Conservation (phyloP, 2,329 filamentous ascomycete species). For the Neonectria coccinea region DNA sequence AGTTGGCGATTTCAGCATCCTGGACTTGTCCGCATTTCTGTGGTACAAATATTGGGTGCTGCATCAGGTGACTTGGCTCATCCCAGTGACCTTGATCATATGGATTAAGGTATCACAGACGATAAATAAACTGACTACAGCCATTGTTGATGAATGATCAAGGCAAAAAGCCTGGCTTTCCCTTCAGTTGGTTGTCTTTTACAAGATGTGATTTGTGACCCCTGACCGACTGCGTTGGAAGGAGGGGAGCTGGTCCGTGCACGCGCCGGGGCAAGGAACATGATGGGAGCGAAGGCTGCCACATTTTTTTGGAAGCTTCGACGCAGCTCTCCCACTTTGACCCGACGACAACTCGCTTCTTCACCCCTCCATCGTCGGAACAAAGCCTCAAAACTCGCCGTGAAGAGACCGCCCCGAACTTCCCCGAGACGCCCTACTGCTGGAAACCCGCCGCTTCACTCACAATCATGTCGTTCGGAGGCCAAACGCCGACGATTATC, state of each 20-base stretch:
- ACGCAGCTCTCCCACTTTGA: conserved; percentile 51
- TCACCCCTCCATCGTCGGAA: conserved; percentile 31
- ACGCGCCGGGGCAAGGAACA: conserved; percentile 42
- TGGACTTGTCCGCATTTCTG: background rate
- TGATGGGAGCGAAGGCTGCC: conserved; percentile 56
- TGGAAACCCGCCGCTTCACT: conserved; percentile 22
- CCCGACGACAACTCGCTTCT: conserved; percentile 42
- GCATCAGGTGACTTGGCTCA: background rate
- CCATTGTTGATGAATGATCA: background rate
- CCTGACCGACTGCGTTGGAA: conserved; percentile 20
- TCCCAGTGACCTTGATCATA: background rate
- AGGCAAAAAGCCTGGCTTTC: background rate
- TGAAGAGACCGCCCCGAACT: conserved; percentile 27
- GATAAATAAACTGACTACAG: too few species aligned
- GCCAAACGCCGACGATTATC: conserved; percentile 97
- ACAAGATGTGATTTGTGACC: conserved; percentile 1
- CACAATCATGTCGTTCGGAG: conserved; percentile 88
- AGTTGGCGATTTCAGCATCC: background rate
- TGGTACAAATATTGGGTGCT: background rate
- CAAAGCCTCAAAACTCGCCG: conserved; percentile 24
- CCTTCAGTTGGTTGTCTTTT: too few species aligned
- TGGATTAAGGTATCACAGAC: too few species aligned
- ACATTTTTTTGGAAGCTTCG: conserved; percentile 64
- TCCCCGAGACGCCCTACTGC: conserved; percentile 27
- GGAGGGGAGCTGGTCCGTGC: conserved; percentile 45